Conservation (phyloP, 2,329 filamentous ascomycete genomes). For the Ascochyta fabae region DNA sequence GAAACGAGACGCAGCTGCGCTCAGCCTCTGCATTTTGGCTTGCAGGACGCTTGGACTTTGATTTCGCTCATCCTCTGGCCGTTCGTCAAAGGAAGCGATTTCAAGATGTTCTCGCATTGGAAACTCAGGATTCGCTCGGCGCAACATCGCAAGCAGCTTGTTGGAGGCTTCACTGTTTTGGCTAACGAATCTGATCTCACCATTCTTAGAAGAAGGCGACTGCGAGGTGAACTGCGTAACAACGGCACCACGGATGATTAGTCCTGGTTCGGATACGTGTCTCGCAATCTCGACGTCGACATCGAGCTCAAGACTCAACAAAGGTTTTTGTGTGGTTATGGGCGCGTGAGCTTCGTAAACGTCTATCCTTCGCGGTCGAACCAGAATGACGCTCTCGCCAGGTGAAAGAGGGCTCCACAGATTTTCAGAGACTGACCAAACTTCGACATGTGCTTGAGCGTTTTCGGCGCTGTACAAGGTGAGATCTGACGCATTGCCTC, state of each 20-base stretch:
- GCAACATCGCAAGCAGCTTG: constrained; percentile 11
- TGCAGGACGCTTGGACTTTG: constrained; percentile 11
- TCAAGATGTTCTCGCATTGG: neutral
- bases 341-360: constrained; percentile 20
- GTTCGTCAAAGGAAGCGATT: neutral
- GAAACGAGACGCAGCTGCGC: constrained; percentile 10
- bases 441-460: constrained; percentile 24
- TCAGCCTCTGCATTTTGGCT: constrained; percentile 19
- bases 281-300: constrained; percentile 3
- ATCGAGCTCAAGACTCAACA: constrained; percentile 20
- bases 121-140: constrained; percentile 5
- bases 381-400: constrained; percentile 24
- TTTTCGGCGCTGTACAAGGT: constrained; percentile 18
- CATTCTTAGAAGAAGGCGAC: neutral
- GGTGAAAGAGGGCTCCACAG: constrained; percentile 21
- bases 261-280: constrained; percentile 3
- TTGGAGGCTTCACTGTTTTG: constrained; percentile 1
- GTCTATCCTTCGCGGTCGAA: constrained; percentile 24
- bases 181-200: constrained; percentile 16
- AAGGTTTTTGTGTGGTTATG: constrained; percentile 12
- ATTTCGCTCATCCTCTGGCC: neutral
- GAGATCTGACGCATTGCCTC: constrained; percentile 10
- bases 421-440: constrained; percentile 20
- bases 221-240: neutral
- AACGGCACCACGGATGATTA: constrained; percentile 9